Percentiles rank a stretch among this genome's conserved stretches.
Evolutionary conservation across 495 filamentous ascomycete species (phyloP).

Genomic region (Ramalina peruviana): DNA sequence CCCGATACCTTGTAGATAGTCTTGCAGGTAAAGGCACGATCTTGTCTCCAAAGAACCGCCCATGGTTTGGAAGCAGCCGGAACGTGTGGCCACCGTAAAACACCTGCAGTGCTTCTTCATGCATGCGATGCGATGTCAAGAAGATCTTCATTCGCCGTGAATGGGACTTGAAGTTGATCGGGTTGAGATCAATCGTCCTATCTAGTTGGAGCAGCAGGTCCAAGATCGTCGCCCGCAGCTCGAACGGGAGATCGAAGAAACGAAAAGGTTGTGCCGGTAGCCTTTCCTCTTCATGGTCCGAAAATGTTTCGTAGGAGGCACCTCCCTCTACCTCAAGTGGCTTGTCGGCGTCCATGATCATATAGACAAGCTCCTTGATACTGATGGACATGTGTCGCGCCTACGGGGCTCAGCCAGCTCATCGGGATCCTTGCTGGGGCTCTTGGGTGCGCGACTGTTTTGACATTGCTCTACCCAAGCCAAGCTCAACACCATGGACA

Average conservation of each 20-base stretch:
- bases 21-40: conserved; percentile 51
- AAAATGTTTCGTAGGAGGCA: no score
- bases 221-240: conserved; percentile 63
- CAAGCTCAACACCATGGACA: conserved; percentile 46
- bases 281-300: no score
- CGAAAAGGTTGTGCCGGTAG: conserved; percentile 36
- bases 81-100: conserved; percentile 69
- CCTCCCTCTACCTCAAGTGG: no score
- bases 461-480: conserved; percentile 47
- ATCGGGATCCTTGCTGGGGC: conserved; percentile 37
- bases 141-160: conserved; percentile 45
- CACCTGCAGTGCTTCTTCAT: conserved; percentile 54
- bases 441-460: conserved; percentile 47
- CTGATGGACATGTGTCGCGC: conserved; percentile 4
- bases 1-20: conserved; percentile 47
- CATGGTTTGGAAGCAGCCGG: conserved; percentile 60
- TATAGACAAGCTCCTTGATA: no score
- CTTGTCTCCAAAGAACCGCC: conserved; percentile 50
- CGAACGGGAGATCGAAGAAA: conserved; percentile 65
- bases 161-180: conserved; percentile 45
- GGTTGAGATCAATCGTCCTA: conserved; percentile 56
- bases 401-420: conserved; percentile 26
- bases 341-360: no score
- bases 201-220: conserved; percentile 38
- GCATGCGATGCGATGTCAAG: conserved; percentile 46